Base-by-base conservation (phyloP, 2,329 filamentous ascomycete species). In the Microcyclospora pomicola region DNA sequence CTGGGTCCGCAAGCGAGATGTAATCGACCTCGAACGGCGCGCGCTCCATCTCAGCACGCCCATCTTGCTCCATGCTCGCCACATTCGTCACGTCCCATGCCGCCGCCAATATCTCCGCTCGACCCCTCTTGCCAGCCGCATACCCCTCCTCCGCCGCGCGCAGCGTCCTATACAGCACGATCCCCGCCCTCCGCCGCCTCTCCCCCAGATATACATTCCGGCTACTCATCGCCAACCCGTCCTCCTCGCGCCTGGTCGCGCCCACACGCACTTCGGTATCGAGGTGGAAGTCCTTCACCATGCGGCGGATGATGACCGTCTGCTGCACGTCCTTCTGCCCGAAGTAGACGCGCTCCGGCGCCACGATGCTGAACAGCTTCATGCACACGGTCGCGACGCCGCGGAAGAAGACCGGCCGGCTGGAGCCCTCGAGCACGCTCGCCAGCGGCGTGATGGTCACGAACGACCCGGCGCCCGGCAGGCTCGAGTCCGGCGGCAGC, bases 301-400 rank as follows among this genome's bases (percentile, higher is more conserved):
- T 77, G 33, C 82, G 76, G 52, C 75, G 78, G 52, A 98, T 82
- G 9, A 98, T 74, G 13, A 93, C 82, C 0, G 86, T 93, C 63
- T 98, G 91, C 66, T 98, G 91, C 14, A 95, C 77, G 59, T 98
- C 91, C 64, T 98, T 98, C 61, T 96, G 91, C 3, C 91, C 91
- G 65, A 98, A 95, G 63, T 94, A 91, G 5, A 85, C 83, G 33
- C 72, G 72, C 40, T 87, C 80, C 3, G 84, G 80, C 46, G 75
- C 70, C 33, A 84, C 77, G 38, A 86, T 82, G 53, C 87, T 87
- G 64, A 92, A 88, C 11, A 92, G 64, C 63, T 92, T 98, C 74
- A 88, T 91, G 65, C 87, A 95, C 2, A 98, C 81, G 1, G 91
- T 98, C 14, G 91, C 87, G 27, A 98, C 91, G 30, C 91, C 91